Conservation (phyloP, 331 rosid genomes). For the Spiraea crenata region DNA sequence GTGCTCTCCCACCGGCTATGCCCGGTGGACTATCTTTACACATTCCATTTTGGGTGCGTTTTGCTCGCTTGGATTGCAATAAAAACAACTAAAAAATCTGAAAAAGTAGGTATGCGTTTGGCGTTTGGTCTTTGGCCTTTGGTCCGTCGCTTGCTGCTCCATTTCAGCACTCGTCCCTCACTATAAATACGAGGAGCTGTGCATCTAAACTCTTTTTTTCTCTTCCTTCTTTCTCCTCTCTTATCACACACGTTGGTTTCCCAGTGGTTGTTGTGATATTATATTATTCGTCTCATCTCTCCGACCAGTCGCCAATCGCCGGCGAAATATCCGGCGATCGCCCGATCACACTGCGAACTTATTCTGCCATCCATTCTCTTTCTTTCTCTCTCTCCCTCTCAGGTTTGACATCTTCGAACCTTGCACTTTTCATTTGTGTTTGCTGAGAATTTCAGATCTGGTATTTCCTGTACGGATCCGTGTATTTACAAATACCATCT, state of each 20-base stretch:
- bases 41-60: neutral
- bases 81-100: neutral
- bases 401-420: slow-evolving; percentile 36
- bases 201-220: neutral
- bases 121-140: neutral
- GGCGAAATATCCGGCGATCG: slow-evolving; percentile 44
- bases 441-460: slow-evolving; percentile 49
- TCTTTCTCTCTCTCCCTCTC: neutral
- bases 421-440: neutral
- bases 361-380: neutral
- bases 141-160: slow-evolving; percentile 15
- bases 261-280: neutral
- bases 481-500: neutral
- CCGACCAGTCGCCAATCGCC: slow-evolving; percentile 30
- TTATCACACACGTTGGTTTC: neutral
- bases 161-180: neutral
- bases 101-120: neutral
- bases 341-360: slow-evolving; percentile 28
- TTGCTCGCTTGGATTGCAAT: neutral
- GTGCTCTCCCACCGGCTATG: slow-evolving; percentile 34
- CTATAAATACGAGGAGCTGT: slow-evolving; percentile 47
- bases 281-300: neutral
- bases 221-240: neutral
- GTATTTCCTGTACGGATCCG: slow-evolving; percentile 4
- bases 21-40: slow-evolving; percentile 24